Percentiles rank a stretch among this genome's conserved stretches.
Evolutionary conservation across 2,329 filamentous ascomycete genomes (phyloP).

Genomic region (Penicillium palitans): DNA sequence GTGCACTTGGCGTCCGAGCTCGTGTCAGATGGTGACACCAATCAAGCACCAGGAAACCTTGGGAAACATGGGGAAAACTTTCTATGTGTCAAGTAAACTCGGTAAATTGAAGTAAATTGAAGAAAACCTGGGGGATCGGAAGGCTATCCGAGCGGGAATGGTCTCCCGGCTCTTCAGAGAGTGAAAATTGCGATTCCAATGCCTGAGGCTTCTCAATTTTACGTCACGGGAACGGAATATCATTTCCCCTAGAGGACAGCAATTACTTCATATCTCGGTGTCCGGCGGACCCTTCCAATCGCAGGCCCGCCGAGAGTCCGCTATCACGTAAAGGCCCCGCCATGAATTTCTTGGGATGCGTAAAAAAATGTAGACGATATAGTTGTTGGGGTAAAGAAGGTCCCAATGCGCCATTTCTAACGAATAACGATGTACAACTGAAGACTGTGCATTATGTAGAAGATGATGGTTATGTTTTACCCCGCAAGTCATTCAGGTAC

Average conservation of each 20-base stretch:
- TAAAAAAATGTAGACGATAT: not conserved
- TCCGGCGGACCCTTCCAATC: slow-evolving; percentile 28
- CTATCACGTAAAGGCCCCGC: slow-evolving; percentile 27
- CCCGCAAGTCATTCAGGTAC: slow-evolving; percentile 30
- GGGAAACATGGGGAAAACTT: not conserved
- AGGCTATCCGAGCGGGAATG: not conserved
- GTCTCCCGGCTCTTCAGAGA: not conserved
- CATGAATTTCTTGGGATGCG: slow-evolving; percentile 3
- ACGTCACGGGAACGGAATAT: slow-evolving; percentile 16
- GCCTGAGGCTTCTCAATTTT: not conserved
- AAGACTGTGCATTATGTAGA: slow-evolving; percentile 10
- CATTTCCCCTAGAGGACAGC: slow-evolving; percentile 10
- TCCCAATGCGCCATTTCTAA: slow-evolving; percentile 9
- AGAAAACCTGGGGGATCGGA: not conserved
- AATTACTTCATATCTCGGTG: slow-evolving; percentile 21
- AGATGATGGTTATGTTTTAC: slow-evolving; percentile 18
- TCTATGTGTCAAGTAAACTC: not conserved
- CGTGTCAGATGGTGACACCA: not conserved
- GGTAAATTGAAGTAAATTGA: not conserved
- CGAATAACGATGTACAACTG: not conserved
- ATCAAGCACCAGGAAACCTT: not conserved
- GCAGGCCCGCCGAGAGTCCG: slow-evolving; percentile 18
- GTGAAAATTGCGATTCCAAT: no score
- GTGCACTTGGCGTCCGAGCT: not conserved
- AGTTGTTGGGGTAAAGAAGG: slow-evolving; percentile 3